Conservation (phyloP, 2,329 filamentous ascomycete species). For the Fusarium nanum region DNA sequence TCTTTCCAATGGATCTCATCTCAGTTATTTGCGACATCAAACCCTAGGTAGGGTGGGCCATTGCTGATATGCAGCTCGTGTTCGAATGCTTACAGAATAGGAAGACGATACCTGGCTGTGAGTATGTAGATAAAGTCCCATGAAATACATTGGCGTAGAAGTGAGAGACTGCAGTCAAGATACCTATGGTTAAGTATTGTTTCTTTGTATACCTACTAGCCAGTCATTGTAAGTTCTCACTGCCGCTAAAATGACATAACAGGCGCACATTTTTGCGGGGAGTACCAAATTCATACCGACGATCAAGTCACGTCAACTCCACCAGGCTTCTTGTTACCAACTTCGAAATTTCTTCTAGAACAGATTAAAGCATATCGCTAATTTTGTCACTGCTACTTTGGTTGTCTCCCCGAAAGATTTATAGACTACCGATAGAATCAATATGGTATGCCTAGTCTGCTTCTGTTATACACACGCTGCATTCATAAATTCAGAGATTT, state of each 20-base stretch:
- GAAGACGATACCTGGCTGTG: not conserved
- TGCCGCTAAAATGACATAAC: constrained; percentile 45
- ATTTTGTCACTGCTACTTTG: not conserved
- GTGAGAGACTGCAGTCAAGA: not conserved
- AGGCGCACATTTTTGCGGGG: constrained; percentile 37
- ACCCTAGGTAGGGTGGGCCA: not conserved
- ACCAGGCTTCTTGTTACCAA: constrained; percentile 10
- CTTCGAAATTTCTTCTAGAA: constrained; percentile 30
- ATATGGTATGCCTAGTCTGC: constrained; percentile 29
- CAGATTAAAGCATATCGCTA: not conserved
- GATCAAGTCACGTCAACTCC: constrained; percentile 32
- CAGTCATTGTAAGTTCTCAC: constrained; percentile 32
- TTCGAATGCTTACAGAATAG: not conserved
- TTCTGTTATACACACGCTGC: not conserved
- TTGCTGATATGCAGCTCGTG: not conserved
- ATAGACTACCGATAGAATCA: not conserved
- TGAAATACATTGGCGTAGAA: not conserved
- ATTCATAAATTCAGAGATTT: not conserved
- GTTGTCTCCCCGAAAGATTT: not conserved
- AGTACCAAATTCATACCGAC: constrained; percentile 21
- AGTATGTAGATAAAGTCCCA: not conserved
- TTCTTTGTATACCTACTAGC: not conserved
- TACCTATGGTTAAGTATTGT: not conserved
- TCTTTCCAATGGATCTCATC: not conserved
- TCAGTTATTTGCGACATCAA: not conserved